Conservation (phyloP, 345 rosid species). For the Moricandia moricandioides region DNA sequence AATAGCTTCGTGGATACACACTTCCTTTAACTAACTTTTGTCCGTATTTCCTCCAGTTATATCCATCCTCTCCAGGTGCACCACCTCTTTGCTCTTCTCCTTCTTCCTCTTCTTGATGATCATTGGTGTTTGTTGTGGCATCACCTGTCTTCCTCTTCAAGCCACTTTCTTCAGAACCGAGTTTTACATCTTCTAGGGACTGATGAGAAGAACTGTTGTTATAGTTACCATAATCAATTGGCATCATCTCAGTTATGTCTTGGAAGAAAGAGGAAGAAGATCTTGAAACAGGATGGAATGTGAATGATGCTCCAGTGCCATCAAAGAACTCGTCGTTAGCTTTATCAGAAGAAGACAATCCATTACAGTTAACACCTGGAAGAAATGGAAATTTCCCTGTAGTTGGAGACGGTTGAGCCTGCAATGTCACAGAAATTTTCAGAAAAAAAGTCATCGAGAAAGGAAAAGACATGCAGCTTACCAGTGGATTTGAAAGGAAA, state of each 20-base stretch:
- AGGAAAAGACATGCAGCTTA: conserved; percentile 26
- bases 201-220: conserved; percentile 38
- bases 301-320: conserved; percentile 62
- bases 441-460: not conserved
- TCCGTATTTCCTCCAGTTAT: conserved; percentile 95
- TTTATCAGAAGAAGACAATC: conserved; percentile 41
- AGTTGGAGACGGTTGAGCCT: conserved; percentile 96
- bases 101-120: conserved; percentile 60
- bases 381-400: conserved; percentile 76
- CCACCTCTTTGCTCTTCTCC: conserved; percentile 60
- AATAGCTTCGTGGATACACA: conserved; percentile 94
- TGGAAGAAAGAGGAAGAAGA: conserved; percentile 51
- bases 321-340: conserved; percentile 61
- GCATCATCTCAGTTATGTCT: conserved; percentile 39
- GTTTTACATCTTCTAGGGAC: conserved; percentile 39
- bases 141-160: conserved; percentile 41
- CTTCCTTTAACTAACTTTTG: conserved; percentile 97
- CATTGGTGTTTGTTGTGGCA: conserved; percentile 41
- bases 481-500: conserved; percentile 76
- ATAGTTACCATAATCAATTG: conserved; percentile 51
- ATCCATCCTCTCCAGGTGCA: conserved; percentile 85
- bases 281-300: conserved; percentile 66
- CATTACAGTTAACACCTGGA: conserved; percentile 42
- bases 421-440: conserved; percentile 17
- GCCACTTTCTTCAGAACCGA: conserved; percentile 35